Percentiles rank a stretch among this genome's conserved stretches.
These are phyloP conservation scores for Diplocarpon mali DNA, from an alignment of 2,329 filamentous ascomycete species.

Conservation along the genomic window DNA sequence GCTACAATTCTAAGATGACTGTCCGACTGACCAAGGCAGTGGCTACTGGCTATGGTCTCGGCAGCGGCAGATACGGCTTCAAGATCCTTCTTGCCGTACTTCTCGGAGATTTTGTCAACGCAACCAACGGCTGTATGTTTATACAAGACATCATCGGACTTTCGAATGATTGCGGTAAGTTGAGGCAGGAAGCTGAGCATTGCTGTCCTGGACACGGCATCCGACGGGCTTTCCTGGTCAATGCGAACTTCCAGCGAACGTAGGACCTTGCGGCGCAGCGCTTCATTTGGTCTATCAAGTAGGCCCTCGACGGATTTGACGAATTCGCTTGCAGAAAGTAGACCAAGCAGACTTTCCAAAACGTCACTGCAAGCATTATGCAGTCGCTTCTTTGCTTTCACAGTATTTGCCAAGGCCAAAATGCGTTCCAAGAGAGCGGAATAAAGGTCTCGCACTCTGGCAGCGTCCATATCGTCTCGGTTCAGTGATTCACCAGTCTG, in stretches of 20 bases:
- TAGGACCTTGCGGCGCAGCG: slow-evolving; percentile 68
- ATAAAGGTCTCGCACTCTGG: slow-evolving; percentile 58
- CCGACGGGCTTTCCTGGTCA: slow-evolving; percentile 57
- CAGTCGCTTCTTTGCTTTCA: slow-evolving; percentile 45
- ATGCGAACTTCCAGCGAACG: slow-evolving; percentile 73
- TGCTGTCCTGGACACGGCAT: slow-evolving; percentile 55
- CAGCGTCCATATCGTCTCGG: slow-evolving; percentile 52
- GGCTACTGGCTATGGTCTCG: slow-evolving; percentile 60
- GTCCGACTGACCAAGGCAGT: slow-evolving; percentile 67
- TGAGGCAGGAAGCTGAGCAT: slow-evolving; percentile 71
- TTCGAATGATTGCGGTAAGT: slow-evolving; percentile 64
- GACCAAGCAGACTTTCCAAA: slow-evolving; percentile 68
- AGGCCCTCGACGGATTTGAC: slow-evolving; percentile 78
- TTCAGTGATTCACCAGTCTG: slow-evolving; percentile 47
- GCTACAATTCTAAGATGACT: slow-evolving; percentile 67
- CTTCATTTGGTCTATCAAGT: slow-evolving; percentile 62
- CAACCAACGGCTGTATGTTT: slow-evolving; percentile 82
- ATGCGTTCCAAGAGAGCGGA: slow-evolving; percentile 56
- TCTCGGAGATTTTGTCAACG: slow-evolving; percentile 85
- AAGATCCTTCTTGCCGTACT: slow-evolving; percentile 86
- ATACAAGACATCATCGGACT: slow-evolving; percentile 60
- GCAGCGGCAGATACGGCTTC: slow-evolving; percentile 67
- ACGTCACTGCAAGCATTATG: slow-evolving; percentile 55
- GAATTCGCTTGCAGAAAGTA: slow-evolving; percentile 80
- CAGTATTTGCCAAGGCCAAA: slow-evolving; percentile 52